Conservation (phyloP, 2,329 filamentous ascomycete species). For the Aureobasidium vineae region DNA sequence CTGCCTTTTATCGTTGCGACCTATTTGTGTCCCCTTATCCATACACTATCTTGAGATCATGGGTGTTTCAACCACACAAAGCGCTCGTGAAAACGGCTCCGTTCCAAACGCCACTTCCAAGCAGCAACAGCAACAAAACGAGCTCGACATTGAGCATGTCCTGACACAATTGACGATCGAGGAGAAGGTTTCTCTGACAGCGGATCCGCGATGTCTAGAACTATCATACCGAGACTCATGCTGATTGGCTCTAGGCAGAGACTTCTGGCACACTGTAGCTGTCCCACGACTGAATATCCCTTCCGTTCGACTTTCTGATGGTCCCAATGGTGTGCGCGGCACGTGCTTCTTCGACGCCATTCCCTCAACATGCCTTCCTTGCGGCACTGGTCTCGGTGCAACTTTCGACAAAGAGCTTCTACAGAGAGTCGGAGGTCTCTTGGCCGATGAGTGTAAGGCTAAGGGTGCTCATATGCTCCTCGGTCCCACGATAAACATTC, state of each 20-base stretch:
- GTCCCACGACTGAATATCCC: conserved; percentile 9
- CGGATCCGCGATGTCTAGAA: background rate
- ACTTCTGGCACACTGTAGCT: conserved; percentile 7
- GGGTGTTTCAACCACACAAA: background rate
- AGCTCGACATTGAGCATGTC: conserved; percentile 33
- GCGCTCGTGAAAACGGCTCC: background rate
- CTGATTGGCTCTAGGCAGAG: background rate
- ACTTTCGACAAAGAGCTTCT: conserved; percentile 74
- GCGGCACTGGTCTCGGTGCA: conserved; percentile 72
- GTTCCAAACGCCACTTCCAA: background rate
- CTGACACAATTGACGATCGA: conserved; percentile 34
- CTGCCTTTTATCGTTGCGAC: no score
- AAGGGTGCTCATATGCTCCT: conserved; percentile 72
- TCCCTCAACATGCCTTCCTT: conserved; percentile 71
- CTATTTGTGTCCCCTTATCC: no score
- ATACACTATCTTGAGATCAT: background rate
- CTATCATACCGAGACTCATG: background rate
- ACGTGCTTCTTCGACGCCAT: conserved; percentile 65
- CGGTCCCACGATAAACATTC: conserved; percentile 76
- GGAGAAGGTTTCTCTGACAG: conserved; percentile 35
- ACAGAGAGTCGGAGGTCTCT: conserved; percentile 65
- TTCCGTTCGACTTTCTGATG: conserved; percentile 47
- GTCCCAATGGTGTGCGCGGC: conserved; percentile 67
- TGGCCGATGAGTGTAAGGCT: conserved; percentile 69
- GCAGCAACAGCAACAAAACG: background rate